A percentile compares a stretch with the other conserved stretches of the same genome.
Evolutionary conservation across 805 yeast genomes (phyloP).

Genomic region (Pichia gijzeniarum): DNA sequence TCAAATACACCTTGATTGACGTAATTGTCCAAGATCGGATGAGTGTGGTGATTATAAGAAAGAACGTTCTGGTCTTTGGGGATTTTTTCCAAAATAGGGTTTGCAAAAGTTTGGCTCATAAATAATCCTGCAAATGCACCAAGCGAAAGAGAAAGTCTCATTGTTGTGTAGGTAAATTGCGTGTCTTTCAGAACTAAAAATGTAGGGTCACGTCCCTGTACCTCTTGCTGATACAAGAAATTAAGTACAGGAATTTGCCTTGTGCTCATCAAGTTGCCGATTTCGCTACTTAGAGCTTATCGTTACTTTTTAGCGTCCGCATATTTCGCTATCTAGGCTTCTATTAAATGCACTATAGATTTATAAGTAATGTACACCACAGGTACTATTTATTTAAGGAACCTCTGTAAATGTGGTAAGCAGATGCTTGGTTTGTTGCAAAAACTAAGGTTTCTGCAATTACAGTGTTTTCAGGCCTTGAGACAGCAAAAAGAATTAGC

Average conservation of each 20-base stretch:
- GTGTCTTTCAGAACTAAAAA: too few species aligned
- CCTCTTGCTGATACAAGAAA: too few species aligned
- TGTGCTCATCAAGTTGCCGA: too few species aligned
- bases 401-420: slow-evolving; percentile 50
- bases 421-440: slow-evolving; percentile 80
- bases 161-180: too few species aligned
- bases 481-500: slow-evolving; percentile 55
- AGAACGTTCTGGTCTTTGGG: slow-evolving; percentile 4
- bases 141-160: not conserved
- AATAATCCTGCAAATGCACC: not conserved
- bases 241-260: too few species aligned
- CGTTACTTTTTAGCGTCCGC: too few species aligned
- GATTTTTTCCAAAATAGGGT: slow-evolving; percentile 4
- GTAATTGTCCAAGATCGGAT: slow-evolving; percentile 9
- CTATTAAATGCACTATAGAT: not conserved
- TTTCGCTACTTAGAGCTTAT: too few species aligned
- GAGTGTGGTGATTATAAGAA: not conserved
- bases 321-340: too few species aligned
- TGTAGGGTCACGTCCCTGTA: too few species aligned
- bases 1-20: slow-evolving; percentile 10
- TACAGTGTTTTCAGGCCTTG: slow-evolving; percentile 67
- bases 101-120: not conserved
- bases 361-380: not conserved
- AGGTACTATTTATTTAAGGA: slow-evolving; percentile 9
- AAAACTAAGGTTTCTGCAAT: slow-evolving; percentile 78